Conservation (phyloP, 257 asterid genomes). For the Nicotiana otophora region DNA sequence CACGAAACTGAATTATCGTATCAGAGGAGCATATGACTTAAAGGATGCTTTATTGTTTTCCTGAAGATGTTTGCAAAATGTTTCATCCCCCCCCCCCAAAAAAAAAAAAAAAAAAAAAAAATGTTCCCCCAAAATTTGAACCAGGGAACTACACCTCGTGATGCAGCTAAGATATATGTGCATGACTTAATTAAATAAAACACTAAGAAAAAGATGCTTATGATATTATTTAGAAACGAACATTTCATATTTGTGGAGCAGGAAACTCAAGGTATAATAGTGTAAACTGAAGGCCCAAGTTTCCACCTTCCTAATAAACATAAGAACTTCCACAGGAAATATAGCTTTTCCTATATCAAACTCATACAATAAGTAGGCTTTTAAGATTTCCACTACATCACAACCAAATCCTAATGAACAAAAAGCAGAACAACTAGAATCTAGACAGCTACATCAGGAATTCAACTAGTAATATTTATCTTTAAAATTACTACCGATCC, state of each 20-base stretch:
- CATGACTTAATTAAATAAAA: not conserved
- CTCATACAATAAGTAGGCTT: not conserved
- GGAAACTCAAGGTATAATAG: not conserved
- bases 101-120: not conserved
- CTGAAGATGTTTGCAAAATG: not conserved
- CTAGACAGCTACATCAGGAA: not conserved
- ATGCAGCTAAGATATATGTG: not conserved
- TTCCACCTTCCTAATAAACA: not conserved
- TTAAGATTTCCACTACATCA: not conserved
- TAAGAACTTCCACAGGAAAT: not conserved
- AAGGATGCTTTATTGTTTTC: not conserved
- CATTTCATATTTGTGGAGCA: not conserved
- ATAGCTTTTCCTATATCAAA: not conserved
- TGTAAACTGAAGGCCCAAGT: not conserved
- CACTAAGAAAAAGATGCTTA: not conserved
- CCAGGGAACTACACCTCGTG: not conserved
- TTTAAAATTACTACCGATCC: not conserved
- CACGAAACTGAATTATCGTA: too few relatives aligned
- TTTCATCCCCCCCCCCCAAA: too few relatives aligned
- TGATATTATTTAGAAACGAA: not conserved
- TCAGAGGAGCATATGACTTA: not conserved
- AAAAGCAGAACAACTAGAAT: not conserved
- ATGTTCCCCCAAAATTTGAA: not conserved
- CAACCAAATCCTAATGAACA: not conserved
- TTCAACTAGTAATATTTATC: not conserved